Evolutionary conservation across 2,329 filamentous ascomycete genomes (phyloP).

Genomic region (Cercospora sp.): DNA sequence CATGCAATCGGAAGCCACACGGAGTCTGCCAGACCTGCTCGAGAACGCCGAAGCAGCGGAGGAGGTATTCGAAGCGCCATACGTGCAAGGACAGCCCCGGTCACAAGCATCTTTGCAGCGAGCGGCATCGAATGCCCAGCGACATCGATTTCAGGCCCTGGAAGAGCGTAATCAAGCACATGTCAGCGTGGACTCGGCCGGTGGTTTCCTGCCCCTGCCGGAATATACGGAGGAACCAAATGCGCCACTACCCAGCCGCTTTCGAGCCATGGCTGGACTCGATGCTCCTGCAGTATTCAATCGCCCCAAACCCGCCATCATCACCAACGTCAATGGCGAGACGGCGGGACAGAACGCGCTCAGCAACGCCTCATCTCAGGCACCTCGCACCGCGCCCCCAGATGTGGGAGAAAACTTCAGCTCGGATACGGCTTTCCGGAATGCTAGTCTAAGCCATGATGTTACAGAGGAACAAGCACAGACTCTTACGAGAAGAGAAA

Average conservation of each 20-base stretch:
- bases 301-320: conserved; percentile 22
- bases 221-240: conserved; percentile 67
- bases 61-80: conserved; percentile 38
- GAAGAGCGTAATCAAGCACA: conserved; percentile 52
- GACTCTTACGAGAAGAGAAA: conserved; percentile 7
- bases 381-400: conserved; percentile 30
- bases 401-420: conserved; percentile 30
- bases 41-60: conserved; percentile 34
- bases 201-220: conserved; percentile 79
- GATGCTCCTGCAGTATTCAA: conserved; percentile 32
- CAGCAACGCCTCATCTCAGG: conserved; percentile 7
- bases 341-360: background rate
- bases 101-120: conserved; percentile 38
- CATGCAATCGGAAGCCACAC: conserved; percentile 32
- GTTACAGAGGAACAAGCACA: background rate
- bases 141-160: conserved; percentile 64
- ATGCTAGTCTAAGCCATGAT: conserved; percentile 18
- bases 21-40: conserved; percentile 36
- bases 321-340: conserved; percentile 19
- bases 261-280: conserved; percentile 40
- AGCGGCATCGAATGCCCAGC: conserved; percentile 65
- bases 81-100: conserved; percentile 38
- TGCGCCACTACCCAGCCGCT: conserved; percentile 40
- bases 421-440: conserved; percentile 32
- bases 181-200: conserved; percentile 62